Base-by-base conservation (phyloP, 1,284 basidiomycete species). In the Trichosporon inkin region DNA sequence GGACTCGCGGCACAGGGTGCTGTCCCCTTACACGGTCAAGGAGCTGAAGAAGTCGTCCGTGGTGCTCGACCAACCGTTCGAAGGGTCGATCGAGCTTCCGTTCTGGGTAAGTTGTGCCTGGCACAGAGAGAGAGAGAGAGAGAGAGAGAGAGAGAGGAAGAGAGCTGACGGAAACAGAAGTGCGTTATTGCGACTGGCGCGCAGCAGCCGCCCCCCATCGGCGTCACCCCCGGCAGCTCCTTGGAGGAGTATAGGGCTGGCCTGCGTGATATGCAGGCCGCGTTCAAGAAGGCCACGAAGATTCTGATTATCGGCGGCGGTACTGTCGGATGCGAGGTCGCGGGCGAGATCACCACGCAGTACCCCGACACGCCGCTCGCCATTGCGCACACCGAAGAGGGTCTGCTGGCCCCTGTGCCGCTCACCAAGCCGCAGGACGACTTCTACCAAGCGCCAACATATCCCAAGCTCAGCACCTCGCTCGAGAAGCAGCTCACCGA, bases 321-420 rank as follows among this genome's bases (percentile, higher is more conserved):
- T 6, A 69, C 80, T 0, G 79, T 79, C 19, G 81, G 81, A 3
- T 67, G 81, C 32, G 81, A 82, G 62, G 69, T 78, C 41, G 76
- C 78, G 0, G 81, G 81, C 49, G 36, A 56, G 51, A 41, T 57
- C 53, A 35, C 13, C 41, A 44, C 55, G 16, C n/a, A 22, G 39
- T 51, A 71, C 65, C 74, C 74, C n/a, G 53, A 63, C 10, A 72
- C 63, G 60, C 34, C 63, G n/a, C 53, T 72, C 41, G 71, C 68
- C 4, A 52, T 72, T 34, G 67, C 74, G 10, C 75, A 75, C 55
- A 40, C 58, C 22, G 52, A 55, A 3, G 56, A 58, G 17, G 67
- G 60, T 6, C 61, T 74, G 8, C 68, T 75, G 1, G 58, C 71
- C 58, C 68, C 70, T 6, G 41, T 58, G 19, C 52, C 62, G 17